A percentile compares a stretch with the other conserved stretches of the same genome.
These are phyloP conservation scores for Microcera coccophila DNA, from an alignment of 2,329 filamentous ascomycete genomes.

Conservation along the genomic window DNA sequence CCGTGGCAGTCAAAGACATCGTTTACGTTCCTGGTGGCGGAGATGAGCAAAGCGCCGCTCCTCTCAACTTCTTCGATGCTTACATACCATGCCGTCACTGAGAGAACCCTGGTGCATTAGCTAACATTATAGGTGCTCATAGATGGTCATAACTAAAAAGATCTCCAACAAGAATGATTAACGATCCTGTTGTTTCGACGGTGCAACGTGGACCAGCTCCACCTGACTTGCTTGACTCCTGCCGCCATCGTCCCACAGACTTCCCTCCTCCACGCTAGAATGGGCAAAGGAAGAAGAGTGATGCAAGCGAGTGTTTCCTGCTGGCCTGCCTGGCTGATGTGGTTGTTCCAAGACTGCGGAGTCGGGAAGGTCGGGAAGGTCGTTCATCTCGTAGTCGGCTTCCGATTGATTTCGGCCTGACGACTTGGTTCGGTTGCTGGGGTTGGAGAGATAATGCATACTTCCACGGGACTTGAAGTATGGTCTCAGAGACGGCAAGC, in stretches of 20 bases:
- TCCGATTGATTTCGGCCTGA: neutral
- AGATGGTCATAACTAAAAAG: no score
- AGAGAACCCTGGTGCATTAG: no score
- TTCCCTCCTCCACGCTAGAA: neutral
- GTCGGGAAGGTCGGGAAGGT: neutral
- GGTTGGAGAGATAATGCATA: slow-evolving; percentile 1
- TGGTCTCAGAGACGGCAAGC: slow-evolving; percentile 15
- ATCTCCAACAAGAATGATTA: no score
- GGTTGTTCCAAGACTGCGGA: neutral
- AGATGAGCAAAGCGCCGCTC: no score
- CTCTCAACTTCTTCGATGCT: no score
- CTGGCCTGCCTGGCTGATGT: no score
- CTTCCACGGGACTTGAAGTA: slow-evolving; percentile 11
- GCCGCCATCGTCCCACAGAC: slow-evolving; percentile 1
- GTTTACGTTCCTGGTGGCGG: slow-evolving; percentile 38
- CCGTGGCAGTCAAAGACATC: slow-evolving; percentile 26
- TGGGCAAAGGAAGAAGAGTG: no score
- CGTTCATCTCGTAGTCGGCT: neutral
- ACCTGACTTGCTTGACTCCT: slow-evolving; percentile 7
- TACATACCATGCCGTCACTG: no score
- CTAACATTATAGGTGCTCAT: no score
- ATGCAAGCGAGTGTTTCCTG: no score
- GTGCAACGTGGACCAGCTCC: slow-evolving; percentile 7
- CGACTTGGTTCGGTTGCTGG: neutral
- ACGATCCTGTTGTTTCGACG: no score